Base-by-base conservation (phyloP, 2,329 filamentous ascomycete species). In the Xylariaceae sp. region DNA sequence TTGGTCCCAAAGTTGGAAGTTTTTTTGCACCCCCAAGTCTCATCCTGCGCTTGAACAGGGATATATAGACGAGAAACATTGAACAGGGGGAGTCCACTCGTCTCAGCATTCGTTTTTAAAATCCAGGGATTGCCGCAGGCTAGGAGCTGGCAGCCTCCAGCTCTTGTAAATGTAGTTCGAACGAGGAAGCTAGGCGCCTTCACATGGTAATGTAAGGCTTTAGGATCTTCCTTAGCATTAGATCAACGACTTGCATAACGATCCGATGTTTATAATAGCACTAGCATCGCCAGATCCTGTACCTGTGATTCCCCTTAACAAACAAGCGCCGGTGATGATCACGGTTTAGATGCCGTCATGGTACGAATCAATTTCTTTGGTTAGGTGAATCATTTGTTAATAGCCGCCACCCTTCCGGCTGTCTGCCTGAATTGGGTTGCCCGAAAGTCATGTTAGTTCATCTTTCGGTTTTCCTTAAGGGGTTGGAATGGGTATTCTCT, bases 71-170 rank as follows among this genome's bases (percentile, higher is more conserved):
- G 58, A 65, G 50, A 50, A 56, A 57, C 51, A 32, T 27, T 36
- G 48, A 54, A 49, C 56, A 64, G 58, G 55, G 54, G 62, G 54
- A 55, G 47, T 59, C 51, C 59, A 43, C 56, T 58, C 51, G 62
- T 67, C 64, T 67, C 65, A 65, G 55, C 55, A 58, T 50, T 53
- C 50, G 59, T 53, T 61, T 48, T 43, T 36, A 39, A 58, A 55
- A 57, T 56, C 24, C 55, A 63, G 49, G 57, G 41, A 45, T 59
- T 55, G 51, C 49, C 37, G 37, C 49, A 55, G 20, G 48, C 51
- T 55, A n/a, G n/a, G n/a, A n/a, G n/a, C n/a, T n/a, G n/a, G n/a
- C n/a, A n/a, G 24, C 27, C 41, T 15, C 24, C 29, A 39, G 21
- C 20, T 48, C 37, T 46, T 21, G 21, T 29, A 41, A 44, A 32